These are phyloP conservation scores for Mediolabrus comicus DNA, from an alignment of 108 stramenopile species.

Conservation along the genomic window DNA sequence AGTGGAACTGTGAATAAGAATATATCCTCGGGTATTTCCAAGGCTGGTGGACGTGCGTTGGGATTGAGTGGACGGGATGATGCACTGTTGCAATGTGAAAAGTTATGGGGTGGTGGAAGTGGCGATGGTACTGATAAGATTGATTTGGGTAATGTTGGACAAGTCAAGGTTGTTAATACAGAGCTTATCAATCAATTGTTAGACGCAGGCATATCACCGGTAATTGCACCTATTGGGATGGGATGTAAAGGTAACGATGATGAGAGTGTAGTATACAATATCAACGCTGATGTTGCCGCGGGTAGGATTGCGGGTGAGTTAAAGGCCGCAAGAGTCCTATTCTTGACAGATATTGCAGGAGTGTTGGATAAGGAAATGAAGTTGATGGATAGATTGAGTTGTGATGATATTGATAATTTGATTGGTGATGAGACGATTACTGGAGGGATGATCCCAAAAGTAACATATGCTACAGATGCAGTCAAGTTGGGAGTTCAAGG, in stretches of 20 bases:
- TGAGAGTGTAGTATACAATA: slow-evolving; percentile 83
- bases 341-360: slow-evolving; percentile 96
- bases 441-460: slow-evolving; percentile 97
- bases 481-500: slow-evolving; percentile 77
- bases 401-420: slow-evolving; percentile 71
- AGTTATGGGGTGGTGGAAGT: slow-evolving; percentile 50
- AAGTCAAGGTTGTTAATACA: slow-evolving; percentile 85
- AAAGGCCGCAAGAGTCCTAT: slow-evolving; percentile 82
- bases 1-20: slow-evolving; percentile 93
- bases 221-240: slow-evolving; percentile 94
- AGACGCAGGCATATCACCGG: slow-evolving; percentile 84
- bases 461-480: slow-evolving; percentile 79
- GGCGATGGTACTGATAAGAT: slow-evolving; percentile 46
- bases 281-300: slow-evolving; percentile 98
- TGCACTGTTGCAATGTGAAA: slow-evolving; percentile 78
- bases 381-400: slow-evolving; percentile 65
- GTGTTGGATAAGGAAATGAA: slow-evolving; percentile 92
- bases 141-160: slow-evolving; percentile 90
- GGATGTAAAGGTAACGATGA: slow-evolving; percentile 70
- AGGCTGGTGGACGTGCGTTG: slow-evolving; percentile 84
- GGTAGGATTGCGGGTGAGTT: slow-evolving; percentile 92
- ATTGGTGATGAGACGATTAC: slow-evolving; percentile 93
- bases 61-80: slow-evolving; percentile 93
- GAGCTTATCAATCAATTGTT: slow-evolving; percentile 72
- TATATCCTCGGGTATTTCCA: slow-evolving; percentile 76